Percentiles rank a stretch among this genome's conserved stretches.
Evolutionary conservation across 139 green algal species (phyloP).

Genomic region (Nannochloris sp.): DNA sequence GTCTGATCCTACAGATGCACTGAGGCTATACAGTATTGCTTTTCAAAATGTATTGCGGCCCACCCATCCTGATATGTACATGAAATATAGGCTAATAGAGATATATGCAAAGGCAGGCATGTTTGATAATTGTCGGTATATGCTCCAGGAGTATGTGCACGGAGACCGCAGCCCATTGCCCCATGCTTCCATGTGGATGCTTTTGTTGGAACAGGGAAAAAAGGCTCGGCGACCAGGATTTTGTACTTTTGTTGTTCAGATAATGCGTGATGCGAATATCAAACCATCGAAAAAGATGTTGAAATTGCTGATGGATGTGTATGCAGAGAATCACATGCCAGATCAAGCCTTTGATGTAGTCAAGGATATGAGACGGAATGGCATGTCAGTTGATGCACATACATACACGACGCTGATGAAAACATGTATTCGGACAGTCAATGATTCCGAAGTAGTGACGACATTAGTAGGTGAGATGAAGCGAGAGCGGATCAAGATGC

Average conservation of each 20-base stretch:
- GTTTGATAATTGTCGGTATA: no score
- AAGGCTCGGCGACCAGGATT: conserved; percentile 3
- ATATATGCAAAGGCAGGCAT: no score
- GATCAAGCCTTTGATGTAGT: background rate
- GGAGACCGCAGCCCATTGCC: no score
- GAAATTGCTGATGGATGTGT: conserved; percentile 19
- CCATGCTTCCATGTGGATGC: background rate
- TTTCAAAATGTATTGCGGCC: no score
- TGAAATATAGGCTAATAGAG: no score
- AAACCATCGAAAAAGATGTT: conserved; percentile 6
- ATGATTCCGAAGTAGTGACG: conserved; percentile 8
- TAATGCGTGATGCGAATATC: conserved; percentile 6
- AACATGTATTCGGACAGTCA: conserved; percentile 5
- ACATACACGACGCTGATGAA: conserved; percentile 16
- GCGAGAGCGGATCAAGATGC: conserved; percentile 3
- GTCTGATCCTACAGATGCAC: no score
- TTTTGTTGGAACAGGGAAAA: background rate
- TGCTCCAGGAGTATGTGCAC: no score
- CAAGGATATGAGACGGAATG: conserved; percentile 1
- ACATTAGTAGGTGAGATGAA: conserved; percentile 9
- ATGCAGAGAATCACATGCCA: conserved; percentile 12
- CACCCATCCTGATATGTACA: no score
- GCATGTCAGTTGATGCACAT: conserved; percentile 1
- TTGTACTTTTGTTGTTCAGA: conserved; percentile 8
- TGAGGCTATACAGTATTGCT: no score